A percentile compares a stretch with the other conserved stretches of the same genome.
phyloP scores from a whole-genome alignment of 257 asterid species.

The Nicotiana tomentosiformis region DNA sequence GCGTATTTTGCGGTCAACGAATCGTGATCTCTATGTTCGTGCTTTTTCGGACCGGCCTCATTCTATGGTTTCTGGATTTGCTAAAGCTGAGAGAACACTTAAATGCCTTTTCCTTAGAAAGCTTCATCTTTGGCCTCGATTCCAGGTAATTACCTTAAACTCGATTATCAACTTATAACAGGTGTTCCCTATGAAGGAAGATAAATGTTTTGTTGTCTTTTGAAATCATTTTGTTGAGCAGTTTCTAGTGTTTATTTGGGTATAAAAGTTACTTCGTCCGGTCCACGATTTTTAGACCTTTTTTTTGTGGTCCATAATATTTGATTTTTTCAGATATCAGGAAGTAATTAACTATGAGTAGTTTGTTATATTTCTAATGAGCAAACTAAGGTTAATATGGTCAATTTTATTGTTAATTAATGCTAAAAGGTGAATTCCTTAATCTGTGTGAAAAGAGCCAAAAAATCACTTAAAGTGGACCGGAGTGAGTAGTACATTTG shows the following conservation, averaged over 20 bases:
- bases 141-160: constrained; percentile 47
- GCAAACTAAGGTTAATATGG: too few relatives aligned
- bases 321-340: too few relatives aligned
- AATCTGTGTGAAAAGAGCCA: too few relatives aligned
- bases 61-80: constrained; percentile 85
- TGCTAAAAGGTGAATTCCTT: neutral
- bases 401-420: too few relatives aligned
- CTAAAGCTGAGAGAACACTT: constrained; percentile 79
- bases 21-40: constrained; percentile 58
- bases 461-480: too few relatives aligned
- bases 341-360: too few relatives aligned
- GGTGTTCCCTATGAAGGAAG: neutral
- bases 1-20: constrained; percentile 58
- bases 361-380: too few relatives aligned
- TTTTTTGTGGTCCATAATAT: too few relatives aligned
- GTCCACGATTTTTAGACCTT: too few relatives aligned
- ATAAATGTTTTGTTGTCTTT: neutral
- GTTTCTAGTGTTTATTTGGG: neutral
- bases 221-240: neutral
- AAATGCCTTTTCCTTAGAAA: constrained; percentile 77
- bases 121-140: constrained; percentile 98
- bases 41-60: constrained; percentile 91
- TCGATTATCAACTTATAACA: neutral
- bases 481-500: neutral
- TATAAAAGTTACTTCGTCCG: too few relatives aligned